A percentile compares a stretch with the other conserved stretches of the same genome.
Evolutionary conservation across 257 asterid species (phyloP).

Genomic region (Vinca minor): DNA sequence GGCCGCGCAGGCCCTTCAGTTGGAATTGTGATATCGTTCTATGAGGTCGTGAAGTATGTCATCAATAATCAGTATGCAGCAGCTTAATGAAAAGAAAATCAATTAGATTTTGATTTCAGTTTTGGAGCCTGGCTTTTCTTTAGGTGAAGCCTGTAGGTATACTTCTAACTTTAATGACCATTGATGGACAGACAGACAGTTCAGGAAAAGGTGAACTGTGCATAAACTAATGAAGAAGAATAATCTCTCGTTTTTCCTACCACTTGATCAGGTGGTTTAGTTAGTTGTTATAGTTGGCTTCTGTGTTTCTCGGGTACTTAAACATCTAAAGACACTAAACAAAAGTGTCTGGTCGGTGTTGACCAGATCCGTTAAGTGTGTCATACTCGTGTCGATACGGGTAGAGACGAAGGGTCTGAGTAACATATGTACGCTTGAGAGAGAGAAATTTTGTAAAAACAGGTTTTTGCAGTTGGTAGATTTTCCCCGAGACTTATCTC

Average conservation of each 20-base stretch:
- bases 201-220: slow-evolving; percentile 21
- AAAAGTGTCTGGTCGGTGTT: too few species aligned
- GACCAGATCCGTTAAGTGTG: too few species aligned
- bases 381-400: too few species aligned
- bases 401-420: too few species aligned
- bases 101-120: neutral
- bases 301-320: neutral
- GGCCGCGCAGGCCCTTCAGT: slow-evolving; percentile 98
- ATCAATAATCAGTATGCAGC: slow-evolving; percentile 43
- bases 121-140: neutral
- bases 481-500: slow-evolving; percentile 34
- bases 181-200: too few species aligned
- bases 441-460: slow-evolving; percentile 30
- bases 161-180: slow-evolving; percentile 16
- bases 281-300: neutral
- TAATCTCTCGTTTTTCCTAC: slow-evolving; percentile 22
- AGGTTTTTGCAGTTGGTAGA: slow-evolving; percentile 15
- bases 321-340: too few species aligned
- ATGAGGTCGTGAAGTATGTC: slow-evolving; percentile 71
- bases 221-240: slow-evolving; percentile 18
- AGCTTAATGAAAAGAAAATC: neutral
- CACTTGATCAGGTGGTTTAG: slow-evolving; percentile 15
- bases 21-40: slow-evolving; percentile 86
- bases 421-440: too few species aligned
- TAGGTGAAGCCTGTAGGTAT: slow-evolving; percentile 11